Conservation (phyloP, 768 basidiomycete species). For the Leucocoprinus leucothites region DNA sequence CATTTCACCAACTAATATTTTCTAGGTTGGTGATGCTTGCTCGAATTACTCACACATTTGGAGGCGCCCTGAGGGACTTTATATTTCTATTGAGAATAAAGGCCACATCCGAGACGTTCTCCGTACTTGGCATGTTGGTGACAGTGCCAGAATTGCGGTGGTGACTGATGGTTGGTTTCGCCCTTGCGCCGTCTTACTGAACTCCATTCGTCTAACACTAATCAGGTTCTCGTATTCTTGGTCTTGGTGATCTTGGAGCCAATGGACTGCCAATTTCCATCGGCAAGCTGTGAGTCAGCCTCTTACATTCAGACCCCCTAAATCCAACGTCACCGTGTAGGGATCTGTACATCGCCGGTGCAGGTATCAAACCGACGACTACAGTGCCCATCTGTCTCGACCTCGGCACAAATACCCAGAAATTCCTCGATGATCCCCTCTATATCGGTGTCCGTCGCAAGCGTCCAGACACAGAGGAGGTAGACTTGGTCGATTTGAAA, state of each 20-base stretch:
- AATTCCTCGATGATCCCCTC: slow-evolving; percentile 65
- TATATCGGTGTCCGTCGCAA: slow-evolving; percentile 68
- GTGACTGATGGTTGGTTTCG: slow-evolving; percentile 65
- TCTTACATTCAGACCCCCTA: not conserved
- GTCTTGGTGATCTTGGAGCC: slow-evolving; percentile 51
- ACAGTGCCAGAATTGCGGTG: slow-evolving; percentile 60
- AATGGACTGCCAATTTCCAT: slow-evolving; percentile 61
- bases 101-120: slow-evolving; percentile 60
- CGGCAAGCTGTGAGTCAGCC: slow-evolving; percentile 59
- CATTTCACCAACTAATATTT: not conserved
- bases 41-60: slow-evolving; percentile 69
- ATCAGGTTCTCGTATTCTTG: slow-evolving; percentile 67
- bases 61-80: slow-evolving; percentile 58
- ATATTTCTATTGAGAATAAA: slow-evolving; percentile 64
- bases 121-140: slow-evolving; percentile 42
- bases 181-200: slow-evolving; percentile 14
- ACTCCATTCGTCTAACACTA: not conserved
- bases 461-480: slow-evolving; percentile 45
- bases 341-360: slow-evolving; percentile 69
- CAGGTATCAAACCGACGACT: slow-evolving; percentile 55
- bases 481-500: slow-evolving; percentile 13
- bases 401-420: slow-evolving; percentile 73
- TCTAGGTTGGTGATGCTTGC: slow-evolving; percentile 67
- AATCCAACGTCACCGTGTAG: slow-evolving; percentile 25
- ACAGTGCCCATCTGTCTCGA: slow-evolving; percentile 69